Conservation (phyloP, 1,139 yeast genomes). For the Lodderomyces jiufengensis region DNA sequence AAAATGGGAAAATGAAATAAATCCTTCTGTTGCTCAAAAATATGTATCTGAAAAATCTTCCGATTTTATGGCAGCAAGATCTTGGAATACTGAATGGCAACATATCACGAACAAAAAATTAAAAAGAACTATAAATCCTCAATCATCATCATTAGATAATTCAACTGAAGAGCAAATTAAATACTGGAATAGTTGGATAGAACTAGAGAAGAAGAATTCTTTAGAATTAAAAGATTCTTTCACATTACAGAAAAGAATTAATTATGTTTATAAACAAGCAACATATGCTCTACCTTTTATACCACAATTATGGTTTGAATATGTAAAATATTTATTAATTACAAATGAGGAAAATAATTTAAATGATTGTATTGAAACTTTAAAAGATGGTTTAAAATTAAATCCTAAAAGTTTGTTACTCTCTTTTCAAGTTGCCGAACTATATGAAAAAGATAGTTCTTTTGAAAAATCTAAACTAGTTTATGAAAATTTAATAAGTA, state of each 20-base stretch:
- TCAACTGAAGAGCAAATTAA: conserved; percentile 37
- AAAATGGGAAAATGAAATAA: conserved; percentile 76
- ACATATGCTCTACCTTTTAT: conserved; percentile 64
- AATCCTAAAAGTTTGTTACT: conserved; percentile 73
- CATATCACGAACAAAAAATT: conserved; percentile 44
- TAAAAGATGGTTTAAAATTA: conserved; percentile 55
- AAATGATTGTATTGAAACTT: conserved; percentile 34
- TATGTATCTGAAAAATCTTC: conserved; percentile 80
- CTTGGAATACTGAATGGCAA: conserved; percentile 68
- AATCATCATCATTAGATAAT: conserved; percentile 7
- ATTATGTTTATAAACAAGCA: conserved; percentile 72
- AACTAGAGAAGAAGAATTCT: conserved; percentile 73
- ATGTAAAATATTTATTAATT: conserved; percentile 28
- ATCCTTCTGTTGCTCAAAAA: conserved; percentile 77
- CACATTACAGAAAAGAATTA: conserved; percentile 55
- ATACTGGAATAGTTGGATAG: conserved; percentile 73
- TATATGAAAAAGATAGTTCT: conserved; percentile 58
- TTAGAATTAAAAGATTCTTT: conserved; percentile 53
- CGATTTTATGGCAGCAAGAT: conserved; percentile 86
- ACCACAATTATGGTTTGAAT: conserved; percentile 87
- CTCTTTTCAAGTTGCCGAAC: conserved; percentile 65
- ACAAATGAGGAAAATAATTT: conserved; percentile 35
- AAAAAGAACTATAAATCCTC: conserved; percentile 39
- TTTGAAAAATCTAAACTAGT: conserved; percentile 49
- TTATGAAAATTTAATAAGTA: conserved; percentile 48